phyloP scores from a whole-genome alignment of 139 green algal species.

The Yamagishiella unicocca region DNA sequence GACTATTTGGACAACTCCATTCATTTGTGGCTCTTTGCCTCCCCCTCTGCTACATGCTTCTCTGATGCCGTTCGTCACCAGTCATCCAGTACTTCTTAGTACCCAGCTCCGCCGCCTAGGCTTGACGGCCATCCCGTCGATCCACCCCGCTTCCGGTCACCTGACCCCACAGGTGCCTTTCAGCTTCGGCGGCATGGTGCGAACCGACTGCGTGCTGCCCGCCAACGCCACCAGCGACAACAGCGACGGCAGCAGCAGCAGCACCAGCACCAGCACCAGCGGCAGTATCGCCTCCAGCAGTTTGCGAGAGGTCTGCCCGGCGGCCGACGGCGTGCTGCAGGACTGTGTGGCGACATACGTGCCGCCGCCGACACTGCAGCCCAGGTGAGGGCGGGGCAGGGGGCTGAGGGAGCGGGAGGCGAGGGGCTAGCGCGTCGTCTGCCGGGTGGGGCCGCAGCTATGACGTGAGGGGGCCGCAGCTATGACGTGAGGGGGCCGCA shows the following conservation, averaged over 20 bases:
- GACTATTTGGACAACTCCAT: too few relatives aligned
- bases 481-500: too few relatives aligned
- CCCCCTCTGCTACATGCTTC: too few relatives aligned
- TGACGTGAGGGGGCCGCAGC: too few relatives aligned
- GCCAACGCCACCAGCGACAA: neutral
- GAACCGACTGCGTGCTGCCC: constrained; percentile 33
- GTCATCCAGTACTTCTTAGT: too few relatives aligned
- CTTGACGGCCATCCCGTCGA: too few relatives aligned
- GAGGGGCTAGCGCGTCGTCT: too few relatives aligned
- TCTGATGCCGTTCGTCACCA: too few relatives aligned
- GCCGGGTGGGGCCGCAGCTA: too few relatives aligned
- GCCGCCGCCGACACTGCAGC: constrained; percentile 35
- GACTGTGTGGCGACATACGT: constrained; percentile 17
- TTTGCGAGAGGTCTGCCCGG: neutral
- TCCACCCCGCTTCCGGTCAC: neutral
- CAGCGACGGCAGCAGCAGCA: neutral
- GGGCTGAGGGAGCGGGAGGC: neutral
- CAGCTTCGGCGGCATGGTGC: neutral
- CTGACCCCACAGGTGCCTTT: constrained; percentile 24
- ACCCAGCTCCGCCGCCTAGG: too few relatives aligned
- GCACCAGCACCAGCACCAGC: neutral
- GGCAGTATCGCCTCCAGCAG: neutral
- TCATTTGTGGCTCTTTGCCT: too few relatives aligned
- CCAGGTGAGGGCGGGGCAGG: neutral
- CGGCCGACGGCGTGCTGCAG: neutral